phyloP scores from a whole-genome alignment of 495 filamentous ascomycete species.

The Penicillium bovifimosum region DNA sequence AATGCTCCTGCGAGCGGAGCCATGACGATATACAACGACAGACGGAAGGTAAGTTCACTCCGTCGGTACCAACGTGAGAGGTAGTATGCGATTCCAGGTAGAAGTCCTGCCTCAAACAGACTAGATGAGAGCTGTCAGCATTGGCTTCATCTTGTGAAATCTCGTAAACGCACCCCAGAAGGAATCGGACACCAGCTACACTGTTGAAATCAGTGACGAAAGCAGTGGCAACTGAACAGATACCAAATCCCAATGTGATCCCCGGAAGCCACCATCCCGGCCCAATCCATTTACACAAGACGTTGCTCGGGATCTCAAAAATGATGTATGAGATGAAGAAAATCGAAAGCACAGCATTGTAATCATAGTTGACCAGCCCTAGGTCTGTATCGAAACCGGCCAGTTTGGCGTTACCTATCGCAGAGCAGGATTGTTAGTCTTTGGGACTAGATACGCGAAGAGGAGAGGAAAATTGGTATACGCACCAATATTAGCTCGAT shows the following conservation, averaged over 20 bases:
- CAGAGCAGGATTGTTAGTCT: slow-evolving; percentile 10
- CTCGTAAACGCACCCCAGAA: slow-evolving; percentile 40
- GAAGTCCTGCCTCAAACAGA: slow-evolving; percentile 63
- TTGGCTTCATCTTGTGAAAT: not conserved
- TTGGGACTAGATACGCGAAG: not conserved
- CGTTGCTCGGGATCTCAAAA: slow-evolving; percentile 76
- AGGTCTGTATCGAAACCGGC: slow-evolving; percentile 44
- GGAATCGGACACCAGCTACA: slow-evolving; percentile 43
- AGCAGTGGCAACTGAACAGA: slow-evolving; percentile 42
- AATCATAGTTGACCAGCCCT: slow-evolving; percentile 50
- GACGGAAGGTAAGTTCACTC: slow-evolving; percentile 59
- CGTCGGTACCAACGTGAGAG: slow-evolving; percentile 66
- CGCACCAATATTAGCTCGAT: slow-evolving; percentile 58
- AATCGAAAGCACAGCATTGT: slow-evolving; percentile 60
- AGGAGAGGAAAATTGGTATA: not conserved
- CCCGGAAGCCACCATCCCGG: slow-evolving; percentile 48
- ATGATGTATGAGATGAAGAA: slow-evolving; percentile 72
- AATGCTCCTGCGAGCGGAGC: slow-evolving; percentile 65
- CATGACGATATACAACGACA: slow-evolving; percentile 50
- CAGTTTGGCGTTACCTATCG: slow-evolving; percentile 32
- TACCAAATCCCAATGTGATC: slow-evolving; percentile 43
- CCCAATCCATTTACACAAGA: slow-evolving; percentile 46
- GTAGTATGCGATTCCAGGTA: slow-evolving; percentile 72
- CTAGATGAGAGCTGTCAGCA: not conserved
- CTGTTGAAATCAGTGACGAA: slow-evolving; percentile 41